phyloP scores from a whole-genome alignment of 331 rosid genomes.

The Erythrophleum ivorense region DNA sequence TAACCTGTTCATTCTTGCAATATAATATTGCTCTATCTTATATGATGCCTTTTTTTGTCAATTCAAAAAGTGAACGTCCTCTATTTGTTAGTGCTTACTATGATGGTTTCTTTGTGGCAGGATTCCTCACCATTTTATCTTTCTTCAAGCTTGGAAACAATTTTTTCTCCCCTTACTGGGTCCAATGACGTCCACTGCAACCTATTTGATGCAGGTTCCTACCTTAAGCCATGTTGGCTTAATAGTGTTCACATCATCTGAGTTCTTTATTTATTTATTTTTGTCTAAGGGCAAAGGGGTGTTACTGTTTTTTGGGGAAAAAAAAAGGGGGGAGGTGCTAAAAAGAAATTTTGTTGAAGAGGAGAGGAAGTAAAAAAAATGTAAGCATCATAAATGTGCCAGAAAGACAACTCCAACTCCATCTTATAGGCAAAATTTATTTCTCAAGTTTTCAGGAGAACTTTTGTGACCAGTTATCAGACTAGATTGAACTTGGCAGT shows the following conservation, averaged over 20 bases:
- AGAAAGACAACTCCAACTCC: background rate
- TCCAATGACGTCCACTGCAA: slow-evolving; percentile 44
- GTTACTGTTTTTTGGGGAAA: background rate
- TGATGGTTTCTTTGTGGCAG: slow-evolving; percentile 37
- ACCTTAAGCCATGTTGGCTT: background rate
- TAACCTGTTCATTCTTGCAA: no score
- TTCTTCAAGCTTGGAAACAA: slow-evolving; percentile 52
- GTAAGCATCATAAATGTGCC: slow-evolving; percentile 16
- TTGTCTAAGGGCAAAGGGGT: background rate
- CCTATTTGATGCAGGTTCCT: slow-evolving; percentile 54
- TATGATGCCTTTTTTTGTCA: background rate
- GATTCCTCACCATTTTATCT: slow-evolving; percentile 24
- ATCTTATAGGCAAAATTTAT: background rate
- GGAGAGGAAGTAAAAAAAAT: background rate
- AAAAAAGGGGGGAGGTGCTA: background rate
- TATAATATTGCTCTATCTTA: background rate
- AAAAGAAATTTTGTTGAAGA: background rate
- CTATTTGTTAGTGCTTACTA: slow-evolving; percentile 5
- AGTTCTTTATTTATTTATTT: background rate
- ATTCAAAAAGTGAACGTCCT: background rate
- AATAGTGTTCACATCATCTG: background rate
- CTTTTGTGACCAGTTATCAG: slow-evolving; percentile 2
- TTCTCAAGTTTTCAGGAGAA: background rate
- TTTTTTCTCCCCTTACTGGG: slow-evolving; percentile 57
- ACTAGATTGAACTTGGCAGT: background rate